These are phyloP conservation scores for Aspergillus affinis DNA, from an alignment of 495 filamentous ascomycete species.

Conservation along the genomic window DNA sequence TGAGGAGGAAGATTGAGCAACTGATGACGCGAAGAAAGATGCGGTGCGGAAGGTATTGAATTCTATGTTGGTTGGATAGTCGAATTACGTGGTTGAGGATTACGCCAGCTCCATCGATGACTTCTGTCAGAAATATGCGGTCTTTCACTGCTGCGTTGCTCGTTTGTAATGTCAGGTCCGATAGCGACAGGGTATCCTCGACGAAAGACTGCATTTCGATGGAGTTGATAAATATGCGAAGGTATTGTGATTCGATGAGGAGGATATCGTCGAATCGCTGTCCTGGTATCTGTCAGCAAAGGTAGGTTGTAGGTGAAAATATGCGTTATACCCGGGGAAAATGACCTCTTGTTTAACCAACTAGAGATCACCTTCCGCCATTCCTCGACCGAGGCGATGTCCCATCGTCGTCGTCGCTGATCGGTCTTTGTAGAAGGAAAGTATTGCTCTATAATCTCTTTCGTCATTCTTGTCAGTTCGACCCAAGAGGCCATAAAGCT, in stretches of 20 bases:
- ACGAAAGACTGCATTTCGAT: slow-evolving; percentile 40
- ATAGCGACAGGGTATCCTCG: slow-evolving; percentile 18
- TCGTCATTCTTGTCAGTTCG: slow-evolving; percentile 34
- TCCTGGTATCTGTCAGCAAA: slow-evolving; percentile 8
- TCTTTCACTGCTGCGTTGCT: slow-evolving; percentile 22
- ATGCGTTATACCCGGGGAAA: slow-evolving; percentile 11
- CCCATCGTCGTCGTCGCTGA: slow-evolving; percentile 6
- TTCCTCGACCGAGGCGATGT: slow-evolving; percentile 25
- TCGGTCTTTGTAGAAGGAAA: slow-evolving; percentile 16
- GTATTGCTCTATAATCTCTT: slow-evolving; percentile 29
- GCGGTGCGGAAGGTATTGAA: slow-evolving; percentile 38
- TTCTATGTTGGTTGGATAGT: neutral
- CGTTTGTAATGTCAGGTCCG: slow-evolving; percentile 12
- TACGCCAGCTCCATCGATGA: slow-evolving; percentile 34
- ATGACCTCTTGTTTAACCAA: slow-evolving; percentile 24
- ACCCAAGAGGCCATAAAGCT: slow-evolving; percentile 27
- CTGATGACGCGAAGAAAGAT: slow-evolving; percentile 40
- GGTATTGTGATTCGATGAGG: slow-evolving; percentile 40
- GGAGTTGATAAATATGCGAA: slow-evolving; percentile 37
- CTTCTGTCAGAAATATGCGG: slow-evolving; percentile 40
- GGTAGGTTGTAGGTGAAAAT: slow-evolving; percentile 1
- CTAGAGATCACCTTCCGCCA: slow-evolving; percentile 28
- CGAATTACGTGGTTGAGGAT: slow-evolving; percentile 27
- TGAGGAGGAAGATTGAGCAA: slow-evolving; percentile 41
- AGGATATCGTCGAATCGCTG: slow-evolving; percentile 17